phyloP scores from a whole-genome alignment of 768 basidiomycete species.

The Termitomyces eurrhizus region DNA sequence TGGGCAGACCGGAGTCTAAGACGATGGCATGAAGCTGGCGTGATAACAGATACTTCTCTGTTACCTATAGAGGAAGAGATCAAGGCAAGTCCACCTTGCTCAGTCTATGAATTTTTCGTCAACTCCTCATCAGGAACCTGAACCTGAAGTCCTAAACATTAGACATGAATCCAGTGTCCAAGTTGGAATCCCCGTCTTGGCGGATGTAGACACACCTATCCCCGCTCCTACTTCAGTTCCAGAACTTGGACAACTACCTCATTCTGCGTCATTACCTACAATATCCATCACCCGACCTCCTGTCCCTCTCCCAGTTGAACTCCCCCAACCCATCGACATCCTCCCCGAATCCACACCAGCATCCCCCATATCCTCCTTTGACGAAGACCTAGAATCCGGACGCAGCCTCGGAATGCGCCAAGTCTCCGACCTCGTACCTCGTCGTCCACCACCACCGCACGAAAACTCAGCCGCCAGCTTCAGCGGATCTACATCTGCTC shows the following conservation, averaged over 20 bases:
- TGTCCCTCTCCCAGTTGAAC: slow-evolving; percentile 61
- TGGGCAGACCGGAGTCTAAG: slow-evolving; percentile 88
- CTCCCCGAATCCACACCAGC: slow-evolving; percentile 41
- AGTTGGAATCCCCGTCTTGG: slow-evolving; percentile 61
- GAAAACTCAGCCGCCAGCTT: slow-evolving; percentile 1
- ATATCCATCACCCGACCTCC: slow-evolving; percentile 70
- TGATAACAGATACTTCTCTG: slow-evolving; percentile 50
- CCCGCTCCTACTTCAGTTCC: slow-evolving; percentile 25
- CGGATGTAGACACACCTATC: slow-evolving; percentile 33
- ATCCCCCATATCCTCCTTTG: slow-evolving; percentile 39
- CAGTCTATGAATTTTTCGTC: not conserved
- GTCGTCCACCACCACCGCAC: slow-evolving; percentile 8
- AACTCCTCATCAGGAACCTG: slow-evolving; percentile 29
- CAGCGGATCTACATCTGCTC: not conserved
- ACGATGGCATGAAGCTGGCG: slow-evolving; percentile 80
- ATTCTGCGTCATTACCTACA: slow-evolving; percentile 34
- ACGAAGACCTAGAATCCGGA: slow-evolving; percentile 50
- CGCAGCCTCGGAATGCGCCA: slow-evolving; percentile 36
- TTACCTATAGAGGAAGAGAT: slow-evolving; percentile 37
- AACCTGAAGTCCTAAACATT: slow-evolving; percentile 34
- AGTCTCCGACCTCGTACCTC: slow-evolving; percentile 22
- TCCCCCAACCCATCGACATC: slow-evolving; percentile 66
- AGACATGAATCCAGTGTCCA: slow-evolving; percentile 44
- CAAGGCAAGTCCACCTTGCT: slow-evolving; percentile 39
- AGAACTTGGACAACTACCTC: slow-evolving; percentile 16